phyloP scores from a whole-genome alignment of 352 stramenopile species.

The Thalassiosira delicatula region DNA sequence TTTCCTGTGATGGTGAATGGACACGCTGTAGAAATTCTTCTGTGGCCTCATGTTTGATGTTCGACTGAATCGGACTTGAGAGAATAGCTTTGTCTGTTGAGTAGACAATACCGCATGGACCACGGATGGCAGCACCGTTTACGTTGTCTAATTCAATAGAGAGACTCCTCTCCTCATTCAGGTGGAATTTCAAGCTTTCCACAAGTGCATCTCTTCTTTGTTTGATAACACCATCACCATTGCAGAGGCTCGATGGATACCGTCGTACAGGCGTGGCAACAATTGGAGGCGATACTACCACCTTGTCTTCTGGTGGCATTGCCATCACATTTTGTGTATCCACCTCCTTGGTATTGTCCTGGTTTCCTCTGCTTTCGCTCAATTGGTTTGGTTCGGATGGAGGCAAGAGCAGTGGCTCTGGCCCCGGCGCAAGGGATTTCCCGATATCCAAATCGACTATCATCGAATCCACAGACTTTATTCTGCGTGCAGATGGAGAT shows the following conservation, averaged over 20 bases:
- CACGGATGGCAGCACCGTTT: not conserved
- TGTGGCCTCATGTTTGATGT: no score
- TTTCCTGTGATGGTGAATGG: no score
- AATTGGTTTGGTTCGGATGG: no score
- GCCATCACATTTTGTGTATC: not conserved
- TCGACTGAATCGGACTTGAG: not conserved
- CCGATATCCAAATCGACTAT: not conserved
- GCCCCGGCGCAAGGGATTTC: not conserved
- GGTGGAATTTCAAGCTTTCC: not conserved
- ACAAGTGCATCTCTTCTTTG: not conserved
- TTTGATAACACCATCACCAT: not conserved
- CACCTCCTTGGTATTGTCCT: not conserved
- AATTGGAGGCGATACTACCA: no score
- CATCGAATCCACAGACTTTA: not conserved
- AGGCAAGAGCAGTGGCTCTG: not conserved
- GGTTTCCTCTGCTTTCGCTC: not conserved
- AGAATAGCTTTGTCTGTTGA: not conserved
- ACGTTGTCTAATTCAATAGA: not conserved
- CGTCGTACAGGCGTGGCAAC: no score
- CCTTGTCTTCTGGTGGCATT: not conserved
- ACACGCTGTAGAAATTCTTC: no score
- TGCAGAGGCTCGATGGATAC: not conserved
- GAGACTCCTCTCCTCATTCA: not conserved
- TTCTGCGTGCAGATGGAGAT: not conserved
- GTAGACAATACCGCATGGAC: not conserved